These are phyloP conservation scores for Aegilops longissima DNA, from an alignment of 176 grass and related monocot species.

Conservation along the genomic window DNA sequence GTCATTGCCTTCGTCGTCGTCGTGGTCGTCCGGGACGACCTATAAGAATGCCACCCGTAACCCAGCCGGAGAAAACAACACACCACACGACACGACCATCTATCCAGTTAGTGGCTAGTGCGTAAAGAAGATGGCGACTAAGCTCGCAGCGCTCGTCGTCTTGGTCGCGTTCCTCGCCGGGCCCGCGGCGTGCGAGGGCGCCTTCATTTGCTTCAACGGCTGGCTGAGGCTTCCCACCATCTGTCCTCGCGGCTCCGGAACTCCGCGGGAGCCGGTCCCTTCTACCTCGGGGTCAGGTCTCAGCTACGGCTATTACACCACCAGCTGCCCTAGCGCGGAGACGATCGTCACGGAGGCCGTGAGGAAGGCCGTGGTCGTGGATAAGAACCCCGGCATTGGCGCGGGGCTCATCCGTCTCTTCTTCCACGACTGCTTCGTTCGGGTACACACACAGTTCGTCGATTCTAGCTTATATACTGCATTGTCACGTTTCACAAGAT, in stretches of 20 bases:
- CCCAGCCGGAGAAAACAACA: neutral
- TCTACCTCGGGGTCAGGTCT: neutral
- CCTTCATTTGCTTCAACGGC: neutral
- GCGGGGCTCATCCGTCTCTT: neutral
- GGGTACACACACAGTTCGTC: neutral
- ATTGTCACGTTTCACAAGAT: no score
- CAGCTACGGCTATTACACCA: neutral
- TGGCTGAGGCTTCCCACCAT: neutral
- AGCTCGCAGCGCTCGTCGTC: neutral
- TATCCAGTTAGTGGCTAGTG: neutral
- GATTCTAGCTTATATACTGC: no score
- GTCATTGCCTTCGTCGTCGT: neutral
- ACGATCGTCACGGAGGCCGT: neutral
- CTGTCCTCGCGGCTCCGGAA: neutral
- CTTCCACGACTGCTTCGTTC: neutral
- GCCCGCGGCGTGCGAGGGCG: neutral
- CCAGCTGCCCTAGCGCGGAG: neutral
- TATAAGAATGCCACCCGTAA: neutral
- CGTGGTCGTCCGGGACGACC: neutral
- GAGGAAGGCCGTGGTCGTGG: neutral
- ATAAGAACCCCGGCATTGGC: neutral
- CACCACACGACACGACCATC: neutral
- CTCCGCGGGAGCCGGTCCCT: neutral
- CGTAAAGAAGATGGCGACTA: neutral
- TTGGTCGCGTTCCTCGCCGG: neutral